Evolutionary conservation across 441 rosid genomes (phyloP).

Genomic region (Populus trichocarpa): DNA sequence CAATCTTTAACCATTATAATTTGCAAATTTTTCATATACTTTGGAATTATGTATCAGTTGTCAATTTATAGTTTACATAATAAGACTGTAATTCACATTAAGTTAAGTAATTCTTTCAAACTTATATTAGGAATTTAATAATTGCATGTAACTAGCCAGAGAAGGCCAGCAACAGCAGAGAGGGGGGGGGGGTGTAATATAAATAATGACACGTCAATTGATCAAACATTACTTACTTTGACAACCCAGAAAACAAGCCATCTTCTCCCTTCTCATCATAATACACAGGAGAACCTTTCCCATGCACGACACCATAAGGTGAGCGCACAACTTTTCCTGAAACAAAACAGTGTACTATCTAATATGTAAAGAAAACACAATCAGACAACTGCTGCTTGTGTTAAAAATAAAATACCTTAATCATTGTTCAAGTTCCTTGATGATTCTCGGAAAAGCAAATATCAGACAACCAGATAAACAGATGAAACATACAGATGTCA

Average conservation of each 20-base stretch:
- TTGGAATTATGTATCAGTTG: no score
- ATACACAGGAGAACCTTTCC: constrained; percentile 81
- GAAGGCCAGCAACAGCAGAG: not conserved
- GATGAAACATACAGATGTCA: not conserved
- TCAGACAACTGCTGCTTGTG: not conserved
- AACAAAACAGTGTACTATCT: constrained; percentile 17
- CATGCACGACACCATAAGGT: constrained; percentile 93
- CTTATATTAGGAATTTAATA: not conserved
- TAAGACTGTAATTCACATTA: not conserved
- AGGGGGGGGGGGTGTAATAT: not conserved
- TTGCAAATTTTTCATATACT: not conserved
- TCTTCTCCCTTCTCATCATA: constrained; percentile 90
- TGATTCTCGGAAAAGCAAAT: not conserved
- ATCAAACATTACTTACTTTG: constrained; percentile 49
- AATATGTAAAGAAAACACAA: constrained; percentile 8
- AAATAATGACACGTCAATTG: not conserved
- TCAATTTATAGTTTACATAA: not conserved
- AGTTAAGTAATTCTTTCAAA: not conserved
- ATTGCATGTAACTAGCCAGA: not conserved
- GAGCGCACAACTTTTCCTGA: constrained; percentile 89
- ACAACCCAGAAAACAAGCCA: constrained; percentile 67
- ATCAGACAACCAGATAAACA: not conserved
- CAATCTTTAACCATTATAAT: not conserved
- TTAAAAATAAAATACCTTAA: not conserved
- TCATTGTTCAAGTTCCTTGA: not conserved